Base-by-base conservation (phyloP, 2,329 filamentous ascomycete species). In the Monosporascus ibericus region DNA sequence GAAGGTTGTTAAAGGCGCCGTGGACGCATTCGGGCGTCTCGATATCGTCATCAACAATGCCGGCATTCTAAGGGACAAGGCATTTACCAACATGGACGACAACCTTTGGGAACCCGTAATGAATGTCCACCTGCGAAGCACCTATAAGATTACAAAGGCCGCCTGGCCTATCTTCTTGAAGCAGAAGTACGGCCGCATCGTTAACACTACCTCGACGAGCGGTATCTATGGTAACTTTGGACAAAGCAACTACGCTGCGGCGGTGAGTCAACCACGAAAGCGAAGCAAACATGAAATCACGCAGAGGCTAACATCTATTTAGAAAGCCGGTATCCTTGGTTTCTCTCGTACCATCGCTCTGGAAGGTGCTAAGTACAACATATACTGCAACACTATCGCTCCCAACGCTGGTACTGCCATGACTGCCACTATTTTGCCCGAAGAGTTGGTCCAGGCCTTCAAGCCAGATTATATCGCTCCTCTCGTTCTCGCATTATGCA, bases 181-280 rank as follows among this genome's bases (percentile, higher is more conserved):
- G 81, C 94, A 99, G 73, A 97, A 96, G 80, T 99, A 96, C 66
- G 94, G 94, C 61, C 90, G 94, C 65, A 85, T 99, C 56, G 80
- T 99, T 67, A 99, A 99, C 80, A 99, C 94, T 47, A 94, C 94
- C 40, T 95, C 90, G 37, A 97, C 94, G 48, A 95, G 88, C 63
- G 94, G 94, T 73, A 95, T 99, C 72, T 99, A 99, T 70, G 94
- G 94, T 63, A 99, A 96, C 81, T 99, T 99, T 70, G 94, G 94
- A 58, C 94, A 99, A 75, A 90, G 92, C 65, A 99, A 99, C 80
- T 99, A 99, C 72, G 82, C 94, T 57, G 90, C 92, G 54, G 89
- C 89, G 53, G 85, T 88, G 80, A 76, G 85, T 79, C 39, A 2
- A 36, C 11, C 50, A 30, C 8, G 44, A 44, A 40, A 14, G 39